Evolutionary conservation across 192 early-diverging fungal species (phyloP), one percentile per base, ranked within the genome.

Genomic region (Pilobolus umbonatus): DNA sequence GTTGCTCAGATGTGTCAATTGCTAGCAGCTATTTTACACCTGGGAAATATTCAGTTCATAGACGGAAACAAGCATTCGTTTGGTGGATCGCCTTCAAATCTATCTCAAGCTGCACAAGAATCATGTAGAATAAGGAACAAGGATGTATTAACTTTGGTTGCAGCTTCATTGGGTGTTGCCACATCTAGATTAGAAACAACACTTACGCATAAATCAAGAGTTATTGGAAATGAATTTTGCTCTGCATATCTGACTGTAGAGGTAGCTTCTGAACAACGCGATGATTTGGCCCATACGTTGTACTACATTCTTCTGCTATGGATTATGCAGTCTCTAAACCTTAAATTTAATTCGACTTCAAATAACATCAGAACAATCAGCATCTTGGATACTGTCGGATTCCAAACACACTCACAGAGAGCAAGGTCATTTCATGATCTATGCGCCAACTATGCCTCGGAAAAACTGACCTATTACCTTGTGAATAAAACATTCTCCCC

Each of bases 1-100:
- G 87, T 92, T 39, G 72, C 76, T 32, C 85, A 88, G 32, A 78
- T 98, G 29, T 95, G 89, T 69, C 87, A 91, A 53, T 62, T 90
- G 1, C 64, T 99, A 30, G 86, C 92, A 0, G 96, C 91, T 0
- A 88, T 97, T 36, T 69, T 98, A 63, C 93, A 95, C 56, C 69
- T 98, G 22, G 93, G 94, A 29, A 93, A 95, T 51, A 68, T 94
- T n/a, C 76, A 84, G 53, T 98, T 98, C 62, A 54, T 76, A 2
- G 88, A 85, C 52, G 73, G 72, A 9, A 64, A 55, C 19, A 68
- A 80, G 47, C 75, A 83, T 39, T 45, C 47, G 12, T 59, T 59
- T 57, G 55, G 55, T 11, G 35, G 46, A 8, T 11, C 25, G 4
- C 14, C 29, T 1, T 48, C 43, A 2, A 12, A 21, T 22, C 11